phyloP scores from a whole-genome alignment of 768 basidiomycete species.

The Boletus bicolor region DNA sequence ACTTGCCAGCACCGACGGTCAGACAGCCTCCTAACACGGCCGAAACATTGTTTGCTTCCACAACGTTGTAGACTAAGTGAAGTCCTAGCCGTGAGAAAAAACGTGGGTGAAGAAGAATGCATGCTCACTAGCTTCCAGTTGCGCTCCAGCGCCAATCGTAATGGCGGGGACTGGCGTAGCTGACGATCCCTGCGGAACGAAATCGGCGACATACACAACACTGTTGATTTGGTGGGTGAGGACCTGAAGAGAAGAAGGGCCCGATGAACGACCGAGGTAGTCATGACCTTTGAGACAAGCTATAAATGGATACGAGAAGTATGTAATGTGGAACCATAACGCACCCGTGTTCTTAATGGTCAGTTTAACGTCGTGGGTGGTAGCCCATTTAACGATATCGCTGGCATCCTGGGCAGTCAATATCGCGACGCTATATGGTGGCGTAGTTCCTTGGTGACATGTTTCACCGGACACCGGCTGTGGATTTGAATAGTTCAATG shows the following conservation, averaged over 20 bases:
- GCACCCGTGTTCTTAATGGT: slow-evolving; percentile 22
- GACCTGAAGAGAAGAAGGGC: slow-evolving; percentile 17
- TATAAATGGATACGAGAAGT: neutral
- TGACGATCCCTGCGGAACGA: slow-evolving; percentile 19
- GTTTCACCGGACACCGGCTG: slow-evolving; percentile 7
- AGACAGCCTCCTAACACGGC: slow-evolving; percentile 17
- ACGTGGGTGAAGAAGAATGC: neutral
- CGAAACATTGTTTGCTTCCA: slow-evolving; percentile 11
- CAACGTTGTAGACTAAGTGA: slow-evolving; percentile 8
- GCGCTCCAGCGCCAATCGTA: slow-evolving; percentile 15
- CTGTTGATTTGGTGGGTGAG: slow-evolving; percentile 12
- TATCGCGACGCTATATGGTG: slow-evolving; percentile 17
- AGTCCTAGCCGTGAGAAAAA: neutral
- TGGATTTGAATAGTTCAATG: slow-evolving; percentile 19
- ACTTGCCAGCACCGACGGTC: slow-evolving; percentile 19
- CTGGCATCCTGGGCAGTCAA: slow-evolving; percentile 17
- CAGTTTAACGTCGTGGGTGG: slow-evolving; percentile 10
- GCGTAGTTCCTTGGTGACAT: slow-evolving; percentile 14
- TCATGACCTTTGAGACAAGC: slow-evolving; percentile 7
- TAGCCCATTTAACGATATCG: slow-evolving; percentile 16
- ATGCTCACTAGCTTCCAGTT: slow-evolving; percentile 9
- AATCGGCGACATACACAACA: slow-evolving; percentile 6
- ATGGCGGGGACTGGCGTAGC: slow-evolving; percentile 8
- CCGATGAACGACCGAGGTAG: slow-evolving; percentile 17
- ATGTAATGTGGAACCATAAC: neutral